These are phyloP conservation scores for Saccharomycopsis synnaedendra DNA, from an alignment of 805 yeast species.

Conservation along the genomic window DNA sequence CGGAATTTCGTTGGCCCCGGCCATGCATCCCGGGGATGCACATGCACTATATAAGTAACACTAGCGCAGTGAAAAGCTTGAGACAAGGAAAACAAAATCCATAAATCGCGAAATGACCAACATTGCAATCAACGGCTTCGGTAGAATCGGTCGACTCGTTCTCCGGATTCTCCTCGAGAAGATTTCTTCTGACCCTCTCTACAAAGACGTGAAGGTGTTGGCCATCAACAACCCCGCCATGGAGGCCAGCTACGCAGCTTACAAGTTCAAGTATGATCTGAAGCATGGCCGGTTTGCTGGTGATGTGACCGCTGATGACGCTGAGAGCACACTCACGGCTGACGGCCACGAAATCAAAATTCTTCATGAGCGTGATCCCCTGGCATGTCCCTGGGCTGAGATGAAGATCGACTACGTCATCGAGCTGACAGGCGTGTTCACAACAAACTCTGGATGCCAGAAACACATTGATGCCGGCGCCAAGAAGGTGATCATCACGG, in stretches of 20 bases:
- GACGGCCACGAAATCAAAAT: constrained; percentile 32
- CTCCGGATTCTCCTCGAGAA: constrained; percentile 49
- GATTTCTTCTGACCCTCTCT: constrained; percentile 21
- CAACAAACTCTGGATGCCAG: constrained; percentile 66
- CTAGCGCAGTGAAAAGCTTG: not conserved
- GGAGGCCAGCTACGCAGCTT: constrained; percentile 57
- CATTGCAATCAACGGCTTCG: constrained; percentile 65
- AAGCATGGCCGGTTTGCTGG: constrained; percentile 58
- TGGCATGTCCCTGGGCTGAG: constrained; percentile 79
- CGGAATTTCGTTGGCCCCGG: no score
- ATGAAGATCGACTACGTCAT: constrained; percentile 76
- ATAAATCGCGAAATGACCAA: constrained; percentile 34
- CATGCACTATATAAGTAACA: not conserved
- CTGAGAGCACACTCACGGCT: constrained; percentile 32
- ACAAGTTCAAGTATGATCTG: constrained; percentile 68
- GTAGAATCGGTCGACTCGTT: constrained; percentile 63
- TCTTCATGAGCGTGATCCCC: constrained; percentile 78
- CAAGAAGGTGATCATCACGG: constrained; percentile 89
- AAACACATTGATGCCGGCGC: constrained; percentile 87
- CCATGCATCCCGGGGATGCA: no score
- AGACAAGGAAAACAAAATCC: not conserved
- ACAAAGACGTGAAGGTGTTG: constrained; percentile 39
- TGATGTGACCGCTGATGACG: constrained; percentile 41
- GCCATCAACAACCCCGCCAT: constrained; percentile 65
- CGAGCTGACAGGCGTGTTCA: constrained; percentile 94